These are phyloP conservation scores for Kwoniella dendrophila DNA, from an alignment of 768 basidiomycete genomes.

Conservation along the genomic window DNA sequence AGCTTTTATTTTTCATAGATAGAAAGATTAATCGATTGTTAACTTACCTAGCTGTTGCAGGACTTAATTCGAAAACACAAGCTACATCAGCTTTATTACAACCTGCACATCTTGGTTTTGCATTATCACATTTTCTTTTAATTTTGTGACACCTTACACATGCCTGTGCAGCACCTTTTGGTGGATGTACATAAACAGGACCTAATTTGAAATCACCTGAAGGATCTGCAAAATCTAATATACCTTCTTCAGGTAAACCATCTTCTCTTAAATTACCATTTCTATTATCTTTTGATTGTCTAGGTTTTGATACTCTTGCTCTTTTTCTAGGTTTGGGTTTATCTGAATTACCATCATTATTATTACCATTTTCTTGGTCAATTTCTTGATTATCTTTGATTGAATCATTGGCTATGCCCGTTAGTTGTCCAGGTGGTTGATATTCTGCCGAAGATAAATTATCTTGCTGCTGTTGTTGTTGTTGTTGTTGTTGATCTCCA, in stretches of 20 bases:
- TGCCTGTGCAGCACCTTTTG: slow-evolving; percentile 40
- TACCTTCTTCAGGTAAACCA: slow-evolving; percentile 21
- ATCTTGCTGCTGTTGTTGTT: neutral
- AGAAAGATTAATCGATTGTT: neutral
- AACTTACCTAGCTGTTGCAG: slow-evolving; percentile 40
- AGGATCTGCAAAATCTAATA: slow-evolving; percentile 38
- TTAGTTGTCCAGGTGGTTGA: slow-evolving; percentile 6
- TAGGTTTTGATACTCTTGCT: slow-evolving; percentile 22
- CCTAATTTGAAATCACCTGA: slow-evolving; percentile 38
- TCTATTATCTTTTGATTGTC: slow-evolving; percentile 20
- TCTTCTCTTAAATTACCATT: slow-evolving; percentile 15
- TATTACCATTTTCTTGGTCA: neutral
- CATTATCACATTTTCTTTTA: slow-evolving; percentile 48
- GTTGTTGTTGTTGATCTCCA: slow-evolving; percentile 14
- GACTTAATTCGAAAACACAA: slow-evolving; percentile 41
- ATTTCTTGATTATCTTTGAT: neutral
- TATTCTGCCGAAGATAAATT: neutral
- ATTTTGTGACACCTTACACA: slow-evolving; percentile 48
- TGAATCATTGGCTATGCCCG: neutral
- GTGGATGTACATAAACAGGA: slow-evolving; percentile 44
- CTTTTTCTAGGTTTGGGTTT: slow-evolving; percentile 27
- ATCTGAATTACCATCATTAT: slow-evolving; percentile 4
- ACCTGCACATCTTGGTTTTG: slow-evolving; percentile 37
- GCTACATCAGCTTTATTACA: slow-evolving; percentile 41
- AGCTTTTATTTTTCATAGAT: neutral